phyloP scores from a whole-genome alignment of 331 rosid genomes.

The Phaseolus coccineus region DNA sequence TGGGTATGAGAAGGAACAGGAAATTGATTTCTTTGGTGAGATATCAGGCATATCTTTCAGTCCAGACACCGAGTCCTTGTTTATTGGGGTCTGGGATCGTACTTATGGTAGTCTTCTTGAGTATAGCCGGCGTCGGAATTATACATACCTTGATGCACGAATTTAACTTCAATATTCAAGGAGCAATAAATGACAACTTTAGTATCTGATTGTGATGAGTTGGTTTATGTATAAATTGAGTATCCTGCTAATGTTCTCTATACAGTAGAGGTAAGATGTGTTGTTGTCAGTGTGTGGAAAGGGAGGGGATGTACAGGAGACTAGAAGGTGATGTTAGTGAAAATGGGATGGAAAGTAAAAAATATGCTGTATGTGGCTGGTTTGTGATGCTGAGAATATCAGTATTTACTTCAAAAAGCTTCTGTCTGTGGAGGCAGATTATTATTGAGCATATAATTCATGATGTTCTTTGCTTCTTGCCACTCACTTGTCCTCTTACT shows the following conservation, averaged over 20 bases:
- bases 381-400: conserved; percentile 29
- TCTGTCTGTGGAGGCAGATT: conserved; percentile 12
- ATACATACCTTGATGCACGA: conserved; percentile 64
- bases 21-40: conserved; percentile 87
- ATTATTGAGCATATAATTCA: conserved; percentile 14
- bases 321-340: conserved; percentile 42
- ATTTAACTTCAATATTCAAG: conserved; percentile 30
- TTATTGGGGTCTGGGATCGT: conserved; percentile 86
- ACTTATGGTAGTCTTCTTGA: conserved; percentile 89
- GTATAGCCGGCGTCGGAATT: conserved; percentile 63
- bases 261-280: conserved; percentile 34
- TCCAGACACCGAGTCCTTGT: conserved; percentile 85
- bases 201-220: conserved; percentile 38
- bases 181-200: conserved; percentile 11
- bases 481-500: not conserved
- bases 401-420: conserved; percentile 31
- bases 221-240: conserved; percentile 56
- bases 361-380: conserved; percentile 24
- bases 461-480: conserved; percentile 6
- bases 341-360: conserved; percentile 39
- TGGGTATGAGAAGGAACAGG: conserved; percentile 78
- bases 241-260: conserved; percentile 44
- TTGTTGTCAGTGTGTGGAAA: conserved; percentile 34
- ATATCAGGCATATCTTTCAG: conserved; percentile 85
- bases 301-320: conserved; percentile 57